A percentile compares a stretch with the other conserved stretches of the same genome.
Conservation (phyloP, 75 land plant species). For the Adiantum capillusveneris region DNA sequence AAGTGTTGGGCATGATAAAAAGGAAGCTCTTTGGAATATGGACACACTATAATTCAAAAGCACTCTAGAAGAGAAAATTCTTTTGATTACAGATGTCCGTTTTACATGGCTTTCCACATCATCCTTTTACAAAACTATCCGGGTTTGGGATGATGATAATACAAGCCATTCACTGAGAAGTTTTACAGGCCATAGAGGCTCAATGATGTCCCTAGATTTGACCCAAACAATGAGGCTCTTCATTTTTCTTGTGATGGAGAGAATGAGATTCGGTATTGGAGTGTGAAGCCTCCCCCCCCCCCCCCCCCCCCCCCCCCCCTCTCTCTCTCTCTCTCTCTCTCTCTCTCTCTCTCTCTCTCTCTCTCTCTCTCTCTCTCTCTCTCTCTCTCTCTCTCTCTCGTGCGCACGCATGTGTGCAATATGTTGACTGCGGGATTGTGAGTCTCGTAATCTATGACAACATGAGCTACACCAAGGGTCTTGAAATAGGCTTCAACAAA, state of each 20-base stretch:
- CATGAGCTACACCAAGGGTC: too few relatives aligned
- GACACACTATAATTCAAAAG: constrained; percentile 56
- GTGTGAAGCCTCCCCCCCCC: too few relatives aligned
- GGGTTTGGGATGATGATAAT: constrained; percentile 90
- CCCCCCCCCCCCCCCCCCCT: too few relatives aligned
- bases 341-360: too few relatives aligned
- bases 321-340: too few relatives aligned
- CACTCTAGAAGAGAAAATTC: constrained; percentile 70
- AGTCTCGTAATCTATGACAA: too few relatives aligned
- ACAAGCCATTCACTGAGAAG: constrained; percentile 68
- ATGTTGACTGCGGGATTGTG: too few relatives aligned
- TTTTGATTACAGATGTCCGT: constrained; percentile 77
- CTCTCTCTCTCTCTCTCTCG: too few relatives aligned
- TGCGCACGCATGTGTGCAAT: too few relatives aligned
- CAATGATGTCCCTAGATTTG: constrained; percentile 84
- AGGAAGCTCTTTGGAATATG: constrained; percentile 81
- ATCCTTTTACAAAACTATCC: constrained; percentile 81
- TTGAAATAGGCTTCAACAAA: too few relatives aligned
- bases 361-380: too few relatives aligned
- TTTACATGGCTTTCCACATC: constrained; percentile 87
- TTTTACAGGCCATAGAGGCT: constrained; percentile 65
- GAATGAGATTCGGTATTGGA: constrained; percentile 88
- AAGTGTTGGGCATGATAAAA: constrained; percentile 84
- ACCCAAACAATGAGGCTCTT: constrained; percentile 70
- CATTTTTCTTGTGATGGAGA: constrained; percentile 82